Conservation (phyloP, 345 rosid species). For the Ailanthus altissimus region DNA sequence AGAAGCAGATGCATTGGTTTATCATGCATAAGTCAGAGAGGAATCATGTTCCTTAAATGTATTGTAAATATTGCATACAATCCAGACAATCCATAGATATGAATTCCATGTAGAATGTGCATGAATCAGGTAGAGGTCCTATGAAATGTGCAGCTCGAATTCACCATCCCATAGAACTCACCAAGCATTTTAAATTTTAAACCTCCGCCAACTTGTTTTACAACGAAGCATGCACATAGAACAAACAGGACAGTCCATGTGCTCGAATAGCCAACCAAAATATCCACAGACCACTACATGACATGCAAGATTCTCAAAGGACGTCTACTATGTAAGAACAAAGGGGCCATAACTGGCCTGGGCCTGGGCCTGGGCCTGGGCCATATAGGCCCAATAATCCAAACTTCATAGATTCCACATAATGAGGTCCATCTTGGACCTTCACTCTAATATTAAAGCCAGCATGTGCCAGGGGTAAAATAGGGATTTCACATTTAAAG, state of each 20-base stretch:
- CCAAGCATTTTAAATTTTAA: neutral
- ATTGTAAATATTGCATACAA: neutral
- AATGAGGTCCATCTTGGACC: neutral
- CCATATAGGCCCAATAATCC: neutral
- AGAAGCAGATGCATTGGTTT: neutral
- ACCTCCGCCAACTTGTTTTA: neutral
- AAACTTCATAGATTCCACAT: neutral
- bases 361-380: neutral
- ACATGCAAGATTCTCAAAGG: neutral
- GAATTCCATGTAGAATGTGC: too few species aligned
- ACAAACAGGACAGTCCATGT: neutral
- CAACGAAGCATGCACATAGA: neutral
- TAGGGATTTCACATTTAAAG: neutral
- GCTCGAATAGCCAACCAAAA: neutral
- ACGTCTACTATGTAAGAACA: neutral
- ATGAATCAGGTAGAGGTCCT: too few species aligned
- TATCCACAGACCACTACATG: neutral
- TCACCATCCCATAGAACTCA: neutral
- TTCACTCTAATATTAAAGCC: neutral
- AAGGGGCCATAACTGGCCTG: neutral
- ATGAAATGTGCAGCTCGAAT: too few species aligned
- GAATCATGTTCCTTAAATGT: neutral
- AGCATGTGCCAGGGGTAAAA: conserved; percentile 9
- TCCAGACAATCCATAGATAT: too few species aligned
- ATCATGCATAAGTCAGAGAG: neutral